Evolutionary conservation across 129 eudicot species (phyloP).

Genomic region (Smallanthus sonchifolius): DNA sequence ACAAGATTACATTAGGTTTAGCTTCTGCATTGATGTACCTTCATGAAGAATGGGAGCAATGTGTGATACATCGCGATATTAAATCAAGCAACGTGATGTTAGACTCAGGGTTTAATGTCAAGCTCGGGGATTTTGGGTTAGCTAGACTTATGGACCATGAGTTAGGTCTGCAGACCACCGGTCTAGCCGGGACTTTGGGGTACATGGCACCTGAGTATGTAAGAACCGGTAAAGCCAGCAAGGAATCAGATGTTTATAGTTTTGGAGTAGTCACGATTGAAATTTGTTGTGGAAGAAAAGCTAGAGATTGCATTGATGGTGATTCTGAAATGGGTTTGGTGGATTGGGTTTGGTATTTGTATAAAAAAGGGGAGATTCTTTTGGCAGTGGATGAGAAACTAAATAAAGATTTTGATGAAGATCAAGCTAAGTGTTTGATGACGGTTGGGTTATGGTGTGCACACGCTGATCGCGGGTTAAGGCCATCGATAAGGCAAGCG

Average conservation of each 20-base stretch:
- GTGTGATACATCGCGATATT: constrained; percentile 63
- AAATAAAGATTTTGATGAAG: constrained; percentile 26
- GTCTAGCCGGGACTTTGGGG: constrained; percentile 49
- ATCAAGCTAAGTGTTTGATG: constrained; percentile 44
- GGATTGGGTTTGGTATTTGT: constrained; percentile 40
- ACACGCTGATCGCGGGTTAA: constrained; percentile 31
- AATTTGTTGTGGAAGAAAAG: constrained; percentile 40
- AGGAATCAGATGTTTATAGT: constrained; percentile 54
- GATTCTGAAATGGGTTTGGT: constrained; percentile 29
- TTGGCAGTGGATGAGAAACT: constrained; percentile 32
- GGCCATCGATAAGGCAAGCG: constrained; percentile 52
- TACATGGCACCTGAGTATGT: constrained; percentile 58
- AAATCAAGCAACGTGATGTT: constrained; percentile 65
- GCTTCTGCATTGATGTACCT: constrained; percentile 59
- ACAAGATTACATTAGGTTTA: constrained; percentile 46
- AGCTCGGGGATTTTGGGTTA: constrained; percentile 70
- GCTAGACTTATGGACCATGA: constrained; percentile 62
- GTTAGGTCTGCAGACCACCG: constrained; percentile 43
- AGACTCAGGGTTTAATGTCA: constrained; percentile 50
- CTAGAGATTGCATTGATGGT: constrained; percentile 13
- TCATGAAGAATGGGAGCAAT: constrained; percentile 62
- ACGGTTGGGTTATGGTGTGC: constrained; percentile 55
- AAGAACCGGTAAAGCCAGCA: constrained; percentile 43
- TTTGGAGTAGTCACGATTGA: constrained; percentile 53
- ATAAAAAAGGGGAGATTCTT: constrained; percentile 26